Percentiles rank a stretch among this genome's conserved stretches.
phyloP scores from a whole-genome alignment of 768 basidiomycete species.

The Dioszegia hungarica region DNA sequence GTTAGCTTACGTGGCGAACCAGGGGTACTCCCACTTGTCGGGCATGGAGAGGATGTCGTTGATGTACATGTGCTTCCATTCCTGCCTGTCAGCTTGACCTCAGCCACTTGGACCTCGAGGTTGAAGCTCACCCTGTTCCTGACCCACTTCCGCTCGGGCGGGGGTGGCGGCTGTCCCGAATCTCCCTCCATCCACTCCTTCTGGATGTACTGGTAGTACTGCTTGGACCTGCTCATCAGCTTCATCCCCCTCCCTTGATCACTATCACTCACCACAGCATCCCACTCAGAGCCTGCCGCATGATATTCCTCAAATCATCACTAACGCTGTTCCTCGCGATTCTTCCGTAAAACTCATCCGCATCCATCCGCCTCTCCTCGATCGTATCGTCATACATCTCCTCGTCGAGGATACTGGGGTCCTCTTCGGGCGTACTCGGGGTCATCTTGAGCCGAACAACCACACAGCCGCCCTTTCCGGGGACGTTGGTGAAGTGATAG shows the following conservation, averaged over 20 bases:
- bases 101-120: neutral
- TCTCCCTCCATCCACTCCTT: slow-evolving; percentile 96
- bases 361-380: slow-evolving; percentile 85
- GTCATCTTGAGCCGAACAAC: slow-evolving; percentile 93
- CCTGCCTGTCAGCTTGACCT: slow-evolving; percentile 52
- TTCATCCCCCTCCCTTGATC: neutral
- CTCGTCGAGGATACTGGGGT: slow-evolving; percentile 80
- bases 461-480: slow-evolving; percentile 84
- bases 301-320: slow-evolving; percentile 90
- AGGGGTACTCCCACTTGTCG: slow-evolving; percentile 99
- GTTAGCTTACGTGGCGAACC: slow-evolving; percentile 71
- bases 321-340: slow-evolving; percentile 77
- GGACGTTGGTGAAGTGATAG: slow-evolving; percentile 79
- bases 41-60: slow-evolving; percentile 98
- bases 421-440: slow-evolving; percentile 65
- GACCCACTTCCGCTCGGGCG: slow-evolving; percentile 75
- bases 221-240: slow-evolving; percentile 63
- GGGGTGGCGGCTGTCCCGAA: slow-evolving; percentile 88
- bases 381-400: slow-evolving; percentile 78
- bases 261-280: slow-evolving; percentile 72
- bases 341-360: slow-evolving; percentile 88
- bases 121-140: slow-evolving; percentile 72
- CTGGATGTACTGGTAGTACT: slow-evolving; percentile 93
- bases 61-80: slow-evolving; percentile 93
- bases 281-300: slow-evolving; percentile 89